Evolutionary conservation across 345 rosid genomes (phyloP), one percentile per base, ranked within the genome.

Genomic region (Rhizophora apiculata): DNA sequence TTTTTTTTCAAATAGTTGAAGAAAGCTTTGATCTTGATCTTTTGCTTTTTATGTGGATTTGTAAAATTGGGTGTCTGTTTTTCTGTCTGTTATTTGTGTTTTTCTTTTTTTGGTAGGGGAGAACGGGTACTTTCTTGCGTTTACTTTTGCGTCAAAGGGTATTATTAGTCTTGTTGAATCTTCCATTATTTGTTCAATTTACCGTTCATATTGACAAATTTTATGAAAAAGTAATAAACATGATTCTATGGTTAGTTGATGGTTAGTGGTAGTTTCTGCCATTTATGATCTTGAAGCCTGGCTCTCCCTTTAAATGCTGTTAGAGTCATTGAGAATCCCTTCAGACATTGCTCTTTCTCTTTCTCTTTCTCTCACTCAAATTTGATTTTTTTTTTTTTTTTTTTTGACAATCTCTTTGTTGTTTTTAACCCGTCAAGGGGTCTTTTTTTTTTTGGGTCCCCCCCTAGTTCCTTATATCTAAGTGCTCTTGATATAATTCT

Each of bases 41-140:
- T 48, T 58, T 4, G 51, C 65, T 59, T 59, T 60, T 53, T 49
- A 37, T 72, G 66, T 36, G 37, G 27, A 49, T 65, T 72, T 49
- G 9, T 53, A 51, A 63, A 32, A 49, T 11, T 34, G 59, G 54
- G 31, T 26, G 24, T 27, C 52, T 19, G 60, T 65, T 34, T 6
- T 51, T 48, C 36, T 53, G 5, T 24, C 6, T 18, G 16, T 24
- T 10, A 15, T 4, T 56, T 56, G 18, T 56, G 49, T 11, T 43
- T 56, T 56, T 11, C 1, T 4, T 10, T 56, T 56, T 24, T 1
- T 56, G 60, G 60, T 9, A 11, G 60, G 29, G 26, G 60, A 55
- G 15, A 21, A 27, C 29, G 5, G 5, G 31, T 56, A 21, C 13
- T 15, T 56, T 27, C 16, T 21, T 56, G 29, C 26, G 24, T 8